phyloP scores from a whole-genome alignment of 306 rosid genomes.

The Rosa rugosa region DNA sequence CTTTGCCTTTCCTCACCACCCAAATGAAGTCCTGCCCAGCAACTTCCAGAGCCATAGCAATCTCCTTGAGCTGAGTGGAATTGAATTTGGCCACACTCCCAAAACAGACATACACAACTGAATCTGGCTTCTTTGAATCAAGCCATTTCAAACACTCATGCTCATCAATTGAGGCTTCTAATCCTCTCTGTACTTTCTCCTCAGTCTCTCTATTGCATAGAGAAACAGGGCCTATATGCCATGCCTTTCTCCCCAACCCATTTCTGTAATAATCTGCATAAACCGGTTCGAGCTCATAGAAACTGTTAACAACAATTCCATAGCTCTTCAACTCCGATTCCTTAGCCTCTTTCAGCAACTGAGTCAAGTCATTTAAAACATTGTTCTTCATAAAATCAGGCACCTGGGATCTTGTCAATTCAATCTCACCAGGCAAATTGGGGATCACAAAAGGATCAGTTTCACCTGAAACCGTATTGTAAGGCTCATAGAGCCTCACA shows the following conservation, averaged over 20 bases:
- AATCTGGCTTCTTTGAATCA: conserved; percentile 18
- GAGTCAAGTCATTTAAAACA: background rate
- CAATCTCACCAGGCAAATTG: conserved; percentile 43
- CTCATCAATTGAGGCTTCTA: conserved; percentile 18
- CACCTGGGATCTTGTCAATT: conserved; percentile 39
- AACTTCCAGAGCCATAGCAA: conserved; percentile 37
- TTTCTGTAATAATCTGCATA: conserved; percentile 36
- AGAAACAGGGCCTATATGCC: conserved; percentile 42
- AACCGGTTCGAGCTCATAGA: conserved; percentile 36
- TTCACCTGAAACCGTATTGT: conserved; percentile 36
- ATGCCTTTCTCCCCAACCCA: conserved; percentile 23
- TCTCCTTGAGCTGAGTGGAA: conserved; percentile 32
- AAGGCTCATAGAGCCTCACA: conserved; percentile 38
- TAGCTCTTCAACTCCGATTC: conserved; percentile 13
- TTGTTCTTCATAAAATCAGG: background rate
- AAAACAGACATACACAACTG: conserved; percentile 38
- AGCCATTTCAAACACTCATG: conserved; percentile 42
- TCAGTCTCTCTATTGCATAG: conserved; percentile 11
- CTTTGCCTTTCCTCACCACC: conserved; percentile 33
- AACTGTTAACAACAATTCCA: conserved; percentile 35
- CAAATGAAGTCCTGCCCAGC: conserved; percentile 37
- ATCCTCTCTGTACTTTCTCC: conserved; percentile 29
- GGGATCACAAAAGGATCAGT: conserved; percentile 48
- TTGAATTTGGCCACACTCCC: conserved; percentile 33
- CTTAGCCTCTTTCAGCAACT: background rate